These are phyloP conservation scores for Xylogone sp. DNA, from an alignment of 2,329 filamentous ascomycete genomes.

Conservation along the genomic window DNA sequence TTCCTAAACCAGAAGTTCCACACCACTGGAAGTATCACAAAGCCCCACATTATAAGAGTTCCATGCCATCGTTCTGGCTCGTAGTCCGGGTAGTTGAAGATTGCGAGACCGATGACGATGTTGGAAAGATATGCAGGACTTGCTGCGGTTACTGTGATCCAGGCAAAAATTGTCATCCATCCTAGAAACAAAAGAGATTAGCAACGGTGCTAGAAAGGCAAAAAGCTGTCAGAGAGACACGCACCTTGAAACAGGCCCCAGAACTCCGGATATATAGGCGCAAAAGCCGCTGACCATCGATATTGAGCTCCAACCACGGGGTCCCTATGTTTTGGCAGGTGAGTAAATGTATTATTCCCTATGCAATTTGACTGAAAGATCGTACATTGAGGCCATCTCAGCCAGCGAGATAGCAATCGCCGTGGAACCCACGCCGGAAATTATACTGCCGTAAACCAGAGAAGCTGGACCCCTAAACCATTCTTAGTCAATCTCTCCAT, in stretches of 20 bases:
- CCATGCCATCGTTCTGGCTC: conserved; percentile 35
- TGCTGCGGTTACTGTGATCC: conserved; percentile 8
- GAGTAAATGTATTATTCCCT: no score
- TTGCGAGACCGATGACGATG: background rate
- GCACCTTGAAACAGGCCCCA: conserved; percentile 10
- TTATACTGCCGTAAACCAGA: conserved; percentile 15
- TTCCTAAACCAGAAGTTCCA: conserved; percentile 38
- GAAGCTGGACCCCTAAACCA: conserved; percentile 16
- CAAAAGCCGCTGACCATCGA: conserved; percentile 10
- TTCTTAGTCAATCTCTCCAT: no score
- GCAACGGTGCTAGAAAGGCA: no score
- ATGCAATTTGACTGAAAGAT: no score
- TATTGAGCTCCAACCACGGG: conserved; percentile 9
- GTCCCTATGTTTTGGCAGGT: no score
- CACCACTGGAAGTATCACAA: conserved; percentile 34
- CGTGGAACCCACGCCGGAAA: conserved; percentile 12
- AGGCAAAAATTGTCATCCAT: conserved; percentile 7
- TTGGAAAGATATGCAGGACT: conserved; percentile 7
- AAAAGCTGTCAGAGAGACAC: background rate
- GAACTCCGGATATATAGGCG: conserved; percentile 4
- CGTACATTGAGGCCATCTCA: conserved; percentile 11
- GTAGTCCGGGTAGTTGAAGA: conserved; percentile 32
- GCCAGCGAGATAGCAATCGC: conserved; percentile 13
- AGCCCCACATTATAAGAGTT: conserved; percentile 37
- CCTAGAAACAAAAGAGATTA: background rate